These are phyloP conservation scores for Leccinum subrobustum DNA, from an alignment of 1,284 basidiomycete species.

Conservation along the genomic window DNA sequence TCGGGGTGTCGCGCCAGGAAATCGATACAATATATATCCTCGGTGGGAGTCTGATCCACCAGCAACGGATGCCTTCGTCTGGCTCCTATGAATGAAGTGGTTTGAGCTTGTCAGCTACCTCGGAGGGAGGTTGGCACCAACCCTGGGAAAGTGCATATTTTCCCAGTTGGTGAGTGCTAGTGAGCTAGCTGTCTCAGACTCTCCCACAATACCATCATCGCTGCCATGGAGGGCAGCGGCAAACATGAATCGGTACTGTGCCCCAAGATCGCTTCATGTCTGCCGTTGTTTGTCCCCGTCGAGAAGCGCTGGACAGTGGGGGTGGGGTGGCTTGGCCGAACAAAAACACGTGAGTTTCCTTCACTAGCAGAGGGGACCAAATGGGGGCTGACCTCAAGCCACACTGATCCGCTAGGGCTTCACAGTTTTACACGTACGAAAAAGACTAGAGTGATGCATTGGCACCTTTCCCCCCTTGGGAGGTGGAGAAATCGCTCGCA, in stretches of 20 bases:
- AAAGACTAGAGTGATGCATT: conserved; percentile 3
- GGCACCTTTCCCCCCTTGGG: not conserved
- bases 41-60: not conserved
- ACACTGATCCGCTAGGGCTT: conserved; percentile 1
- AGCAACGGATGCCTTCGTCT: no score
- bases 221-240: no score
- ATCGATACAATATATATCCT: not conserved
- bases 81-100: no score
- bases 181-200: no score
- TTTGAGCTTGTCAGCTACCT: no score
- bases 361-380: not conserved
- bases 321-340: conserved; percentile 42
- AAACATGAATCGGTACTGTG: not conserved
- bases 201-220: no score
- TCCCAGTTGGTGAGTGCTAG: no score
- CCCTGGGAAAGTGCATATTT: no score
- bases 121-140: no score
- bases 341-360: conserved; percentile 23
- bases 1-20: not conserved
- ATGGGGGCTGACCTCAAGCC: conserved; percentile 10
- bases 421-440: conserved; percentile 17
- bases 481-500: not conserved
- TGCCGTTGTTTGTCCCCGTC: conserved; percentile 23
- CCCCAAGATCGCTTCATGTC: conserved; percentile 39
- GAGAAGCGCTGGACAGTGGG: conserved; percentile 32